Conservation (phyloP, 164 flowering plant species). For the Saururus chinensis region DNA sequence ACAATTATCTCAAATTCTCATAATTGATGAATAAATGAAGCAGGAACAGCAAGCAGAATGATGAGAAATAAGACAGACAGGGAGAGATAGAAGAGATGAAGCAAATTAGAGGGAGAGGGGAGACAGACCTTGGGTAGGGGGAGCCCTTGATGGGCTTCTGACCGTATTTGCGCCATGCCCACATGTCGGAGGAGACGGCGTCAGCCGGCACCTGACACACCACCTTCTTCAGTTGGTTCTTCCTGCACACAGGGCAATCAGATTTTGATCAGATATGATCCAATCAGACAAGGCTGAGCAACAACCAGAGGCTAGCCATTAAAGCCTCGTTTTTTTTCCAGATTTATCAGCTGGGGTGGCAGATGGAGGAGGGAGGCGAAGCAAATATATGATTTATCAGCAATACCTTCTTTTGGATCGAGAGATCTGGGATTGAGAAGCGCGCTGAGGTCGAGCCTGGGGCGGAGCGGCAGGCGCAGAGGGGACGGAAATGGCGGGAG, state of each 20-base stretch:
- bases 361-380: background rate
- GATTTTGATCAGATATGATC: background rate
- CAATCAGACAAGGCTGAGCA: no score
- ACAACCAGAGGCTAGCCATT: no score
- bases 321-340: no score
- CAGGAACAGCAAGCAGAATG: no score
- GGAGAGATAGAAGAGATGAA: background rate
- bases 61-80: no score
- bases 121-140: conserved; percentile 73
- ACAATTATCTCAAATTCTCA: no score
- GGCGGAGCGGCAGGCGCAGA: conserved; percentile 10
- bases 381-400: background rate
- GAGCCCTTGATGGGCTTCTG: conserved; percentile 99
- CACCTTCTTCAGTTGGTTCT: conserved; percentile 62
- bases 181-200: conserved; percentile 62
- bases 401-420: conserved; percentile 70
- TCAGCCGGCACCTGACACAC: conserved; percentile 82
- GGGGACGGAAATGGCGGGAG: conserved; percentile 3
- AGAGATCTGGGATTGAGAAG: conserved; percentile 20
- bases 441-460: conserved; percentile 7
- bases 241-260: conserved; percentile 27
- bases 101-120: background rate
- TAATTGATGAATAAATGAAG: no score
- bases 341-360: no score
- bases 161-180: conserved; percentile 98